phyloP scores from a whole-genome alignment of 441 rosid species.

The Croton setiger region DNA sequence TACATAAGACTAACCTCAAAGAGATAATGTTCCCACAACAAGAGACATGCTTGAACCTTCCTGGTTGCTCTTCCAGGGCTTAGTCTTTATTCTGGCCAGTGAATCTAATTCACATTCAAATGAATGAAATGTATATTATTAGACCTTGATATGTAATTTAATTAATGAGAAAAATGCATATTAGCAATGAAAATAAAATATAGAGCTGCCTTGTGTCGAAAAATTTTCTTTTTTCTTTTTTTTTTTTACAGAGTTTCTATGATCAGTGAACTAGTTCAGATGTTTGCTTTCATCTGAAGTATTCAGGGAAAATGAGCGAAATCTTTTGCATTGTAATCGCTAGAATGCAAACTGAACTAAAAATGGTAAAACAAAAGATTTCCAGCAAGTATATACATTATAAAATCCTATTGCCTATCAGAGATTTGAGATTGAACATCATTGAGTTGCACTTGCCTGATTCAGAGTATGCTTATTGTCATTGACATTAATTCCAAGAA shows the following conservation, averaged over 20 bases:
- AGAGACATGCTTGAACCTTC: neutral
- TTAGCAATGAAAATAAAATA: too few species aligned
- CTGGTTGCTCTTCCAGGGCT: neutral
- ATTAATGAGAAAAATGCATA: too few species aligned
- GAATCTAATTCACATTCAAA: neutral
- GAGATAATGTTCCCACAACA: neutral
- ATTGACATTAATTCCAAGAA: neutral
- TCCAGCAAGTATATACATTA: neutral
- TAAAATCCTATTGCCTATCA: neutral
- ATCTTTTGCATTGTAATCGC: neutral
- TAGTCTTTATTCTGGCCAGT: neutral
- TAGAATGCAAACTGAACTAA: neutral
- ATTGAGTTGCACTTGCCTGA: neutral
- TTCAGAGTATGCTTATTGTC: neutral
- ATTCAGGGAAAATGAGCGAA: neutral
- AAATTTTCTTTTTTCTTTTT: too few species aligned
- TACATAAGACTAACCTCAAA: neutral
- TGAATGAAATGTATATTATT: too few species aligned
- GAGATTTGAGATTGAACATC: neutral
- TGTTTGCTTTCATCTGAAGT: neutral
- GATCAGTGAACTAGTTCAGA: neutral
- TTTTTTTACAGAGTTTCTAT: neutral
- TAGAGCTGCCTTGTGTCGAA: too few species aligned
- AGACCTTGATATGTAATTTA: too few species aligned
- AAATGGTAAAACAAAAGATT: neutral